Evolutionary conservation across 176 grass and related monocot species (phyloP).

Genomic region (Urochloa ruziziensis): DNA sequence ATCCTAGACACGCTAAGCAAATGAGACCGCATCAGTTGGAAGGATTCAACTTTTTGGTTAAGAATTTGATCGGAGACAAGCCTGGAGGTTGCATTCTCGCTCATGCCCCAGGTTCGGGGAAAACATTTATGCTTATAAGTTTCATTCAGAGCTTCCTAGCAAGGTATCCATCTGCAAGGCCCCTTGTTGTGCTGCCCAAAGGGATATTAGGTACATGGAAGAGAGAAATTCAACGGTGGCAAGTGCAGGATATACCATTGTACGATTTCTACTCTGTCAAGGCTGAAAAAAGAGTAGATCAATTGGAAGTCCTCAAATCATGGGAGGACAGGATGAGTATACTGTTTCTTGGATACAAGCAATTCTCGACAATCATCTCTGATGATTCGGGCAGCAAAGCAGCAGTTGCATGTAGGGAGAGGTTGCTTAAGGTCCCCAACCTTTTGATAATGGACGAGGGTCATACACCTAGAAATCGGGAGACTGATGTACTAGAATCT

Average conservation of each 20-base stretch:
- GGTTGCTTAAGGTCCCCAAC: too few species aligned
- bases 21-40: conserved; percentile 90
- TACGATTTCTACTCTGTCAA: too few species aligned
- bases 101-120: conserved; percentile 90
- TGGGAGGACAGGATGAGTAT: conserved; percentile 87
- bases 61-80: conserved; percentile 71
- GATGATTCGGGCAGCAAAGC: too few species aligned
- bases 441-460: conserved; percentile 89
- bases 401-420: too few species aligned
- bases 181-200: too few species aligned
- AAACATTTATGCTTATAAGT: too few species aligned
- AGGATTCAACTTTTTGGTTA: conserved; percentile 94
- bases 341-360: conserved; percentile 88
- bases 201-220: too few species aligned
- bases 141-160: too few species aligned
- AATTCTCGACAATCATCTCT: conserved; percentile 73
- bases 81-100: conserved; percentile 94
- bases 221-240: too few species aligned
- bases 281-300: too few species aligned
- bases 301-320: conserved; percentile 65
- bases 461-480: conserved; percentile 81
- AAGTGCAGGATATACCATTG: too few species aligned
- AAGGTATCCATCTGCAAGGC: too few species aligned
- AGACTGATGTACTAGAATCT: conserved; percentile 68
- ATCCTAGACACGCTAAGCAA: conserved; percentile 80